phyloP scores from a whole-genome alignment of 148 eudicot species.

The Camellia lanceoleosa region DNA sequence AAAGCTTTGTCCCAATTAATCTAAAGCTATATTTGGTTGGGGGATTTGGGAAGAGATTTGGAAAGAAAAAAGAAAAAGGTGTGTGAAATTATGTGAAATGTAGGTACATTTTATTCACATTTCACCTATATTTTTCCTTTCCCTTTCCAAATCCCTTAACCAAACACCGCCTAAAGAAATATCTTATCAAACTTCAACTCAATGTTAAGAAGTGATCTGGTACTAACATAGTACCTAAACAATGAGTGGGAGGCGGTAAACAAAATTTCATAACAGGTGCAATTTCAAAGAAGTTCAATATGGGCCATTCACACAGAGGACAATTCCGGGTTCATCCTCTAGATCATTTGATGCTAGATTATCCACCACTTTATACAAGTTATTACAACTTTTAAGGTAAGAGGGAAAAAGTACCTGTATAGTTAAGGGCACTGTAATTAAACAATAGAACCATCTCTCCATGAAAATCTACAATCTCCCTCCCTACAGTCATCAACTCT shows the following conservation, averaged over 20 bases:
- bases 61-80: no score
- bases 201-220: no score
- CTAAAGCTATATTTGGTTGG: no score
- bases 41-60: no score
- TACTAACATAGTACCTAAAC: background rate
- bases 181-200: no score
- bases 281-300: background rate
- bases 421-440: slow-evolving; percentile 91
- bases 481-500: slow-evolving; percentile 57
- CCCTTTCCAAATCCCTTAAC: no score
- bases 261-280: background rate
- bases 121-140: no score
- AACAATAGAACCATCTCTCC: slow-evolving; percentile 84
- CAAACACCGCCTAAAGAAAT: no score
- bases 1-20: no score
- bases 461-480: slow-evolving; percentile 72
- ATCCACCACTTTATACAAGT: background rate
- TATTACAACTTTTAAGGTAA: background rate
- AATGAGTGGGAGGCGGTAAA: background rate
- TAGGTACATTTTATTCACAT: no score
- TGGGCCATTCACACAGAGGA: background rate
- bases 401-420: slow-evolving; percentile 52
- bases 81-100: no score
- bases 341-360: background rate
- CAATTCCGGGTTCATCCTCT: background rate